phyloP scores from a whole-genome alignment of 345 rosid species.

The Kandelia obovata region DNA sequence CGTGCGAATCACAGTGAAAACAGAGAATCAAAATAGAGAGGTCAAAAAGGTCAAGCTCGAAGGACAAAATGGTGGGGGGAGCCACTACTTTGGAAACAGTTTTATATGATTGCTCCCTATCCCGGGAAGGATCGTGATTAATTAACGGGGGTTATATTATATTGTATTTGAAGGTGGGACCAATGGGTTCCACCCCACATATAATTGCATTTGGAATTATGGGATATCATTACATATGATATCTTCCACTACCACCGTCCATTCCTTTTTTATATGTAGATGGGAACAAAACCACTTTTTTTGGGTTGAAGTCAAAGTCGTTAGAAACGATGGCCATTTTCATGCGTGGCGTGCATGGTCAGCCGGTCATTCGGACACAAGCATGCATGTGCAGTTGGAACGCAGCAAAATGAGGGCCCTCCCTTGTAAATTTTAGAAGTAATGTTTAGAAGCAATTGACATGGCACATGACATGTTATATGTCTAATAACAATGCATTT shows the following conservation, averaged over 20 bases:
- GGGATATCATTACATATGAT: conserved; percentile 33
- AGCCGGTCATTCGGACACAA: background rate
- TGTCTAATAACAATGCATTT: too few relatives aligned
- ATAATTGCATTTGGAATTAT: conserved; percentile 19
- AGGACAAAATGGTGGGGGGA: too few relatives aligned
- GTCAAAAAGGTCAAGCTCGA: too few relatives aligned
- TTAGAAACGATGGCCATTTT: background rate
- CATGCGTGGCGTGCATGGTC: conserved; percentile 18
- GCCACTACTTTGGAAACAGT: too few relatives aligned
- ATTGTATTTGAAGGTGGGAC: conserved; percentile 4
- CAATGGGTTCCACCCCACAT: conserved; percentile 21
- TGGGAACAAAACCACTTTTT: conserved; percentile 13
- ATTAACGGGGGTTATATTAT: too few relatives aligned
- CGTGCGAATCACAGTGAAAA: too few relatives aligned
- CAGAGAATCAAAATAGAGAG: too few relatives aligned
- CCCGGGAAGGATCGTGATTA: conserved; percentile 14
- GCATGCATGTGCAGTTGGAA: background rate
- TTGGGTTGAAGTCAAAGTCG: conserved; percentile 24
- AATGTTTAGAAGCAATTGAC: too few relatives aligned
- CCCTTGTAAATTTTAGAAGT: background rate
- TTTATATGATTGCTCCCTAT: background rate
- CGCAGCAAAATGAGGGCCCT: too few relatives aligned
- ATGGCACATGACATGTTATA: too few relatives aligned
- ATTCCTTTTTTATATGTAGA: conserved; percentile 2
- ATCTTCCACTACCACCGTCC: conserved; percentile 18